A percentile compares a stretch with the other conserved stretches of the same genome.
Evolutionary conservation across 805 yeast genomes (phyloP).

Genomic region (Myxozyma vanderwaltii): DNA sequence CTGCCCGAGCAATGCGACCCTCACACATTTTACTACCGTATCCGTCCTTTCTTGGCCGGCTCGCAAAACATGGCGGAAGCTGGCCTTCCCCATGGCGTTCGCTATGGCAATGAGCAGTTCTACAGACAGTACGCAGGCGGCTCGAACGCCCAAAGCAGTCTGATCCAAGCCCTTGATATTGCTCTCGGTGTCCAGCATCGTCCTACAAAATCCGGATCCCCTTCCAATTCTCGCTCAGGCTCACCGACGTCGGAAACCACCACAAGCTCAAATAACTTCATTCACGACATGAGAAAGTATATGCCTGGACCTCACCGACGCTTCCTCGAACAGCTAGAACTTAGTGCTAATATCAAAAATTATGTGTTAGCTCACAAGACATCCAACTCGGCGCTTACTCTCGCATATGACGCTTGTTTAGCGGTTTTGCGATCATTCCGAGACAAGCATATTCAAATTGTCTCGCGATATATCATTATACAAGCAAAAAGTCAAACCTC

Average conservation of each 20-base stretch:
- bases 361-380: constrained; percentile 54
- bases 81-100: constrained; percentile 78
- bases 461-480: constrained; percentile 78
- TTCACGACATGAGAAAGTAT: constrained; percentile 80
- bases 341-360: constrained; percentile 61
- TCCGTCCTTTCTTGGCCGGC: constrained; percentile 90
- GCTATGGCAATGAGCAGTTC: constrained; percentile 55
- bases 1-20: constrained; percentile 97
- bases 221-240: constrained; percentile 1
- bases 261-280: constrained; percentile 51
- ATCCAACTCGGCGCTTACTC: constrained; percentile 56
- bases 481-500: constrained; percentile 56
- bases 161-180: constrained; percentile 83
- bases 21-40: constrained; percentile 79
- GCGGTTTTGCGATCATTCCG: constrained; percentile 87
- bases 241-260: constrained; percentile 49
- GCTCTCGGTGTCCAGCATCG: constrained; percentile 74
- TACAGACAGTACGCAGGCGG: constrained; percentile 64
- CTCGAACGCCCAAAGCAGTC: constrained; percentile 88
- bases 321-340: constrained; percentile 63
- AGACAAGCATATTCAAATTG: constrained; percentile 91
- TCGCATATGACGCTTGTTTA: constrained; percentile 83
- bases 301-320: constrained; percentile 88
- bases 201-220: constrained; percentile 49
- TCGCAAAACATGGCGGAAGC: constrained; percentile 90